Evolutionary conservation across 257 asterid species (phyloP), one percentile per base, ranked within the genome.

Genomic region (Vinca minor): DNA sequence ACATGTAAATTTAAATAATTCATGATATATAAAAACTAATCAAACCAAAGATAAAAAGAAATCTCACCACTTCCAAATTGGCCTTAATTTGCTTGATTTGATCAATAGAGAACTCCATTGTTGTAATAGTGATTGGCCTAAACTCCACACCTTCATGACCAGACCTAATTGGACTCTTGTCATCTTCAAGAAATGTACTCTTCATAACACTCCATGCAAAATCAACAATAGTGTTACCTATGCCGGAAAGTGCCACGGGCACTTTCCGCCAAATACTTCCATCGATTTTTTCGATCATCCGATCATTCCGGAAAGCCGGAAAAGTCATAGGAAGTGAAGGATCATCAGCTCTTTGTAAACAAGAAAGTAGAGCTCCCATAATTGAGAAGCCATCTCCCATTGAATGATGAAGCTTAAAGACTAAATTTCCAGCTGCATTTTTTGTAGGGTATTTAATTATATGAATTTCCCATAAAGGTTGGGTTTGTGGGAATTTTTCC

Each of bases 381-480:
- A 79, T 18, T 4, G 84, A 76, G 42, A 72, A 79, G 1, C 84
- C 84, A 65, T 79, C 84, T 26, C 84, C 84, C 9, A 79, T 64
- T 71, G 77, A 65, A 56, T 79, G 84, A 13, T 79, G 81, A 55
- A 79, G 79, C 46, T 71, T 79, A 31, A 76, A 76, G 11, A 79
- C 67, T 14, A 73, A 25, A 68, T 47, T 60, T 57, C 73, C 81
- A 36, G 75, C 75, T 41, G 84, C 78, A 21, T 73, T 64, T 20
- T 60, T 79, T 0, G 84, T 76, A 0, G 79, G 84, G 68, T 79
- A 79, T 28, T 58, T 70, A 0, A 79, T 55, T n/a, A 76, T 32
- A 42, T 79, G 84, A 32, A 79, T 66, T 55, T 79, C 81, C 84
- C 84, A 79, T 18, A 79, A 35, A 3, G 84, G 84, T 18, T 69